A percentile compares a stretch with the other conserved stretches of the same genome.
Conservation (phyloP, 2,329 filamentous ascomycete genomes). For the Xylaria sp. region DNA sequence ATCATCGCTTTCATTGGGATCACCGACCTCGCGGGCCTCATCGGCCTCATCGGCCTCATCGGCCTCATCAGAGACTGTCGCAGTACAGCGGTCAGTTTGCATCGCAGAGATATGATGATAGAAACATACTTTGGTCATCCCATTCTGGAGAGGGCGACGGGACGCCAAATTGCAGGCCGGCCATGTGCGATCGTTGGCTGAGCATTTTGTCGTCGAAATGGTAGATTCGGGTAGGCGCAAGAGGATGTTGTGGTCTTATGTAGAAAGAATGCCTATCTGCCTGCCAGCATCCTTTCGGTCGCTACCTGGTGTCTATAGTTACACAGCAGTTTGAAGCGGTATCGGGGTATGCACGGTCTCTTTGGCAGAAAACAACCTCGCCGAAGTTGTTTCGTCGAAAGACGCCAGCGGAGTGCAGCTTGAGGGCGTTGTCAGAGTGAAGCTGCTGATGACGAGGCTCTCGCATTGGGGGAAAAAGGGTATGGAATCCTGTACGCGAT, state of each 20-base stretch:
- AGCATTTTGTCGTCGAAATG: slow-evolving; percentile 23
- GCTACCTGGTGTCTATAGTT: slow-evolving; percentile 12
- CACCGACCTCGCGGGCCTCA: too few relatives aligned
- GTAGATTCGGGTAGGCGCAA: not conserved
- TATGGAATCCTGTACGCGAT: not conserved
- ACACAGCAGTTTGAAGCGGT: not conserved
- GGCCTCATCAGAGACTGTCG: slow-evolving; percentile 29
- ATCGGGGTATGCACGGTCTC: not conserved
- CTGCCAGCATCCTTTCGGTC: slow-evolving; percentile 32
- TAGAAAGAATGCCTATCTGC: slow-evolving; percentile 23
- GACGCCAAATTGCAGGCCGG: slow-evolving; percentile 21
- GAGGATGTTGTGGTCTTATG: slow-evolving; percentile 19
- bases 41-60: not conserved
- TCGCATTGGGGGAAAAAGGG: not conserved
- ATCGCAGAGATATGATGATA: slow-evolving; percentile 1
- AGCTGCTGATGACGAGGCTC: not conserved
- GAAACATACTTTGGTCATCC: slow-evolving; percentile 26
- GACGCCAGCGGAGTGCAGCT: not conserved
- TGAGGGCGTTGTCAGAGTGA: not conserved
- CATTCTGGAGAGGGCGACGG: slow-evolving; percentile 17
- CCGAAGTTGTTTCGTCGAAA: slow-evolving; percentile 10
- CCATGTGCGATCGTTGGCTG: slow-evolving; percentile 18
- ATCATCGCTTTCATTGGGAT: slow-evolving; percentile 22
- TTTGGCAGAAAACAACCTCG: too few relatives aligned
- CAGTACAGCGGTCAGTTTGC: slow-evolving; percentile 15